Percentiles rank a stretch among this genome's conserved stretches.
These are phyloP conservation scores for Amphibolis antarctica DNA, from an alignment of 106 monocot species.

Conservation along the genomic window DNA sequence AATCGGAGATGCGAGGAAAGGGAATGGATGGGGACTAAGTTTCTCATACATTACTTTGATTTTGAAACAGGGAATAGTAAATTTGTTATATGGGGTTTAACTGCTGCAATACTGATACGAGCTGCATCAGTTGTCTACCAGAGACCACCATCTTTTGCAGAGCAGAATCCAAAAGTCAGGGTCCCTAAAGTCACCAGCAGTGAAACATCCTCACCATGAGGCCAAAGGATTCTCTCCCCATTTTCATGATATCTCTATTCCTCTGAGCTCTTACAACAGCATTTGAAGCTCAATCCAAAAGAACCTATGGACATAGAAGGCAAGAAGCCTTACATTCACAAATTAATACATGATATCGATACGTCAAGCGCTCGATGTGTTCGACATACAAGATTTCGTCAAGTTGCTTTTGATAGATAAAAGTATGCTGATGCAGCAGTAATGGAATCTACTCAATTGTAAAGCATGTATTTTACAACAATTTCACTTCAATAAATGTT, in stretches of 20 bases:
- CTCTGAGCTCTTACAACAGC: too few species aligned
- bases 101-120: slow-evolving; percentile 51
- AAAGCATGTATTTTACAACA: too few species aligned
- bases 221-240: background rate
- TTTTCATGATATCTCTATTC: background rate
- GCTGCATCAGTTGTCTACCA: slow-evolving; percentile 55
- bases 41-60: slow-evolving; percentile 48
- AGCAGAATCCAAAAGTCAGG: slow-evolving; percentile 32
- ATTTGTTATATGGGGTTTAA: slow-evolving; percentile 61
- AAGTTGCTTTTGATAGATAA: too few species aligned
- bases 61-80: slow-evolving; percentile 26
- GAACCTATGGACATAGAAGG: too few species aligned
- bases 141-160: slow-evolving; percentile 41
- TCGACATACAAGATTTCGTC: too few species aligned
- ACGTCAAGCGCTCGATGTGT: too few species aligned
- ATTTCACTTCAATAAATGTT: too few species aligned
- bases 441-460: too few species aligned
- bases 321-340: too few species aligned
- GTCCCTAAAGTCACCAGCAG: slow-evolving; percentile 3
- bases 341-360: too few species aligned
- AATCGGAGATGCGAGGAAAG: slow-evolving; percentile 51
- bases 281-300: too few species aligned
- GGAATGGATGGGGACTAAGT: slow-evolving; percentile 43
- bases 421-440: too few species aligned
- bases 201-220: slow-evolving; percentile 5